Evolutionary conservation across 1,284 basidiomycete genomes (phyloP).

Genomic region (Termitomyces sp.): DNA sequence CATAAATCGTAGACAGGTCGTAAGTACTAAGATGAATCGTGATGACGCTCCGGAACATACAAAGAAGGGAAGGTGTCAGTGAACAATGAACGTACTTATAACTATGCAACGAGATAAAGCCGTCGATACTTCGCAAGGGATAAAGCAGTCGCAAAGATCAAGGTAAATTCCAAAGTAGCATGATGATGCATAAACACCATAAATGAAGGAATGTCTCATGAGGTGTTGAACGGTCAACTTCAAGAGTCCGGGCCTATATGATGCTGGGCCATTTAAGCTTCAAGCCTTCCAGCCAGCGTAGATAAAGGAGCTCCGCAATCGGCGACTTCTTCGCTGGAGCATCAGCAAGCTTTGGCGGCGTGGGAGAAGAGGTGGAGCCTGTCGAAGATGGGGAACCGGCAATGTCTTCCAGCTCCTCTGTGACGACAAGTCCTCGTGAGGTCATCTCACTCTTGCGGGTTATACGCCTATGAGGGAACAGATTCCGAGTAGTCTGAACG

Average conservation of each 20-base stretch:
- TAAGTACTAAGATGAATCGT: constrained; percentile 2
- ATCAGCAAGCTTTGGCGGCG: constrained; percentile 32
- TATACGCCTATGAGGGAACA: constrained; percentile 77
- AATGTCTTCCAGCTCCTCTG: constrained; percentile 70
- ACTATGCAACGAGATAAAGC: background rate
- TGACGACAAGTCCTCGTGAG: constrained; percentile 70
- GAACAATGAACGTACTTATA: background rate
- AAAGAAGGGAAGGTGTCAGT: background rate
- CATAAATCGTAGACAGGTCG: background rate
- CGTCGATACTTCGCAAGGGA: constrained; percentile 9
- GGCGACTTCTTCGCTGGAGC: constrained; percentile 59
- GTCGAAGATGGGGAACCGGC: constrained; percentile 40
- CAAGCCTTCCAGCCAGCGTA: constrained; percentile 92
- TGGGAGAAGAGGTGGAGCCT: constrained; percentile 19
- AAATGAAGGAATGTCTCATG: background rate
- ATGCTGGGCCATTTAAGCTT: constrained; percentile 84
- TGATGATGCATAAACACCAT: constrained; percentile 3
- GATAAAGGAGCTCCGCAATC: constrained; percentile 90
- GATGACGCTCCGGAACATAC: background rate
- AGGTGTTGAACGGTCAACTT: background rate
- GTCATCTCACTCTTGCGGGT: constrained; percentile 80
- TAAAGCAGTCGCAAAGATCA: background rate
- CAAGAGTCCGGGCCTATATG: constrained; percentile 30
- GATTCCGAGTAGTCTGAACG: constrained; percentile 64
- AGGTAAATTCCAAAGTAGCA: background rate